Percentiles rank a stretch among this genome's conserved stretches.
Conservation (phyloP, 2,329 filamentous ascomycete species). For the Cylindrodendrum hubeiense region DNA sequence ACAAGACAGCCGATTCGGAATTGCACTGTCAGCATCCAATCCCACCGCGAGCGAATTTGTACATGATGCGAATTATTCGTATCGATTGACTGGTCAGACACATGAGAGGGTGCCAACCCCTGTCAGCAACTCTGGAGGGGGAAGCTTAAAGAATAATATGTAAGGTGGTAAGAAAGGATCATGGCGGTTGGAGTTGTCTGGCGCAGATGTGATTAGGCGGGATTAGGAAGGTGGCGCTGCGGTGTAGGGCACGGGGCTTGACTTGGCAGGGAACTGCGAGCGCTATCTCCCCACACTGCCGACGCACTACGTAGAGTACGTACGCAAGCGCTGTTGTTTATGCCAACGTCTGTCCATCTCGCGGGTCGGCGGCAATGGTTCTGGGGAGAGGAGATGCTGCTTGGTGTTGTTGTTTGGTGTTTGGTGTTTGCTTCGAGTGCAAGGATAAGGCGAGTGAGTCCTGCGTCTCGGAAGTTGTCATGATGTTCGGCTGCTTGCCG, state of each 20-base stretch:
- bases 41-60: no score
- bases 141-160: constrained; percentile 23
- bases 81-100: constrained; percentile 4
- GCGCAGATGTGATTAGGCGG: constrained; percentile 24
- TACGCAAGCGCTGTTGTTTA: constrained; percentile 4
- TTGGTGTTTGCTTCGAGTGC: not conserved
- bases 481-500: not conserved
- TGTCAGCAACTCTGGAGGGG: constrained; percentile 1
- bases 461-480: not conserved
- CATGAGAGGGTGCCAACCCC: constrained; percentile 6
- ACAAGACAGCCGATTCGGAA: not conserved
- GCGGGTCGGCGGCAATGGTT: not conserved
- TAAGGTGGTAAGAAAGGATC: no score
- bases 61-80: not conserved
- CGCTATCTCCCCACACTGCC: constrained; percentile 21
- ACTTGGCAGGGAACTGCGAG: constrained; percentile 10
- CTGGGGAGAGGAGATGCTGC: not conserved
- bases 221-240: constrained; percentile 40
- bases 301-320: not conserved
- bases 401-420: no score
- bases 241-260: constrained; percentile 6
- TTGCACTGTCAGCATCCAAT: not conserved
- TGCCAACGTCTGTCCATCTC: constrained; percentile 1
- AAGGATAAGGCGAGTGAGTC: not conserved
- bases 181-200: constrained; percentile 16